These are phyloP conservation scores for Cercospora beticola DNA, from an alignment of 2,329 filamentous ascomycete genomes.

Conservation along the genomic window DNA sequence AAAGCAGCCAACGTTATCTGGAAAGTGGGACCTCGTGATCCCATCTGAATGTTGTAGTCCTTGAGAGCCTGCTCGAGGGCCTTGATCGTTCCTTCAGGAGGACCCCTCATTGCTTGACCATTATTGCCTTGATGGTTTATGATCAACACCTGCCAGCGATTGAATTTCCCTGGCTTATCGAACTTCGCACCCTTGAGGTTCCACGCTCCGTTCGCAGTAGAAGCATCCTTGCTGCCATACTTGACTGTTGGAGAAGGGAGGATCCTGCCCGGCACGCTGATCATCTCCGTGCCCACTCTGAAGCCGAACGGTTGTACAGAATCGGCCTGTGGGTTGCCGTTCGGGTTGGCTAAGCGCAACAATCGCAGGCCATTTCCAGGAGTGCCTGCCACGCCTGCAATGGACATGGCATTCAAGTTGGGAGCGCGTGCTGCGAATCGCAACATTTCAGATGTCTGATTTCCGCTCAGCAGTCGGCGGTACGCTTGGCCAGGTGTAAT, in stretches of 20 bases:
- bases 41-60: constrained; percentile 34
- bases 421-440: constrained; percentile 68
- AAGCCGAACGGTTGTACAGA: constrained; percentile 59
- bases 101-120: constrained; percentile 19
- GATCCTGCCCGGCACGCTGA: constrained; percentile 72
- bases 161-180: constrained; percentile 51
- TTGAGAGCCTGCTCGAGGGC: constrained; percentile 24
- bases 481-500: constrained; percentile 65
- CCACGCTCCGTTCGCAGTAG: constrained; percentile 33
- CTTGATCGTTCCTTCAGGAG: constrained; percentile 19
- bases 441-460: constrained; percentile 69
- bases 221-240: constrained; percentile 48
- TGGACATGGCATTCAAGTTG: constrained; percentile 64
- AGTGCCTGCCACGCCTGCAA: constrained; percentile 43
- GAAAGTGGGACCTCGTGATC: constrained; percentile 14
- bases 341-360: constrained; percentile 51
- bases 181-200: constrained; percentile 53
- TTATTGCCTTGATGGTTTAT: constrained; percentile 24
- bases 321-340: constrained; percentile 21
- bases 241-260: constrained; percentile 60
- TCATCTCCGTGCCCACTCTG: constrained; percentile 58
- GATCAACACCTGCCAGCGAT: constrained; percentile 46
- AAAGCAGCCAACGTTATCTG: constrained; percentile 19
- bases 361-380: constrained; percentile 55
- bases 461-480: constrained; percentile 57